Percentiles rank a stretch among this genome's conserved stretches.
Evolutionary conservation across 352 stramenopile genomes (phyloP).

Genomic region (Phytophthora quininea): DNA sequence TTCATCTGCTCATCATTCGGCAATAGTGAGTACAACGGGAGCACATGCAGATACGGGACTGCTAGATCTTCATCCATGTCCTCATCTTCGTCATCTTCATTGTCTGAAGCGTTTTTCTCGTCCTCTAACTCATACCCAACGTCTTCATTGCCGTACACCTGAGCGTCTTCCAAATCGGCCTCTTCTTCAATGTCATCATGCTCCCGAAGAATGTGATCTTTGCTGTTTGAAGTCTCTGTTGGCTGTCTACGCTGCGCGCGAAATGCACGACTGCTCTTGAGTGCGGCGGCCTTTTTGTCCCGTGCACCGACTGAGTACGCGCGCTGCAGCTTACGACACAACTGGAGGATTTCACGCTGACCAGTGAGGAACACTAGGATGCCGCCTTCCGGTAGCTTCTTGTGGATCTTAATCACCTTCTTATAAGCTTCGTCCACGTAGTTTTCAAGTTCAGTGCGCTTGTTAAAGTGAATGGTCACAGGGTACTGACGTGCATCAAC

Average conservation of each 20-base stretch:
- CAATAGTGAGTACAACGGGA: constrained; percentile 97
- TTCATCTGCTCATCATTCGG: constrained; percentile 95
- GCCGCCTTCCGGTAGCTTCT: constrained; percentile 95
- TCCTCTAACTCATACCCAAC: constrained; percentile 58
- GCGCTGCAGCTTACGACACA: constrained; percentile 78
- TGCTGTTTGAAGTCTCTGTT: constrained; percentile 15
- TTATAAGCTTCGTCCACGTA: constrained; percentile 96
- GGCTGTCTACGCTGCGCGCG: constrained; percentile 28
- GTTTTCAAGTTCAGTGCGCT: constrained; percentile 96
- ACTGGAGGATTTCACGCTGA: constrained; percentile 94
- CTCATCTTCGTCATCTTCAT: constrained; percentile 82
- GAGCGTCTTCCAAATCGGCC: constrained; percentile 69
- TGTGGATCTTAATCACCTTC: constrained; percentile 98
- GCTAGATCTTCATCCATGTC: constrained; percentile 71
- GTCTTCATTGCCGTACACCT: constrained; percentile 60
- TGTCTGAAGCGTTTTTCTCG: constrained; percentile 34
- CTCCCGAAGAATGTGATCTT: constrained; percentile 67
- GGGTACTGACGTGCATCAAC: constrained; percentile 96
- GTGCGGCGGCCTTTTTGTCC: constrained; percentile 41
- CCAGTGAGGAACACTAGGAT: constrained; percentile 99
- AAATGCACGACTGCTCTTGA: constrained; percentile 27
- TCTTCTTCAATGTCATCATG: constrained; percentile 88
- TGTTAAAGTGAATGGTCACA: constrained; percentile 98
- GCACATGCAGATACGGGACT: constrained; percentile 88
- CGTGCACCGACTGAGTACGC: constrained; percentile 48